Evolutionary conservation across 192 early-diverging fungal genomes (phyloP).

Genomic region (Gaertneriomyces sp.): DNA sequence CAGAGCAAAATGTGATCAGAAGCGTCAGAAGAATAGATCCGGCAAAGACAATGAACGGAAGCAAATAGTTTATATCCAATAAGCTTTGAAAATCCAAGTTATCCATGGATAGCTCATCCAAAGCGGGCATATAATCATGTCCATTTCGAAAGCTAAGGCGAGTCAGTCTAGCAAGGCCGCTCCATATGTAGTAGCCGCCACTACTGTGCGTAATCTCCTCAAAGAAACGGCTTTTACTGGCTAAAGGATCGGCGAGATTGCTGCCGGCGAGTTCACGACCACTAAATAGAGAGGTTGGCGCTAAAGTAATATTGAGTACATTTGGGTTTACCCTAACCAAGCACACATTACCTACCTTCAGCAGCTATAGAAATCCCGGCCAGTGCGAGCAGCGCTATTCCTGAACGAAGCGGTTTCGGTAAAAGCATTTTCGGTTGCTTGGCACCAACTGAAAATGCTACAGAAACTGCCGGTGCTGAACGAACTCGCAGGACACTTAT

Average conservation of each 20-base stretch:
- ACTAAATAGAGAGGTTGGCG: no score
- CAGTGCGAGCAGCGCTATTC: no score
- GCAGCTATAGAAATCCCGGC: no score
- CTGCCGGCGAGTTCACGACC: conserved; percentile 15
- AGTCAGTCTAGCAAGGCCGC: conserved; percentile 13
- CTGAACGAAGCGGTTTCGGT: no score
- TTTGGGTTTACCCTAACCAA: no score
- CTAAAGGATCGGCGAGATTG: conserved; percentile 14
- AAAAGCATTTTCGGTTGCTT: no score
- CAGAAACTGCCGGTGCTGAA: no score
- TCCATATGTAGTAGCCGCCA: conserved; percentile 31
- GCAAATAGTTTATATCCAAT: neutral
- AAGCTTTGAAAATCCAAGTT: conserved; percentile 14
- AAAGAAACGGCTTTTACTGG: conserved; percentile 13
- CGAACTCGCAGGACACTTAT: no score
- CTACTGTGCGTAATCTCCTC: conserved; percentile 2
- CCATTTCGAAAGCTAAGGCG: conserved; percentile 19
- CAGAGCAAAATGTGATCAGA: conserved; percentile 9
- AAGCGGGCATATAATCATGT: conserved; percentile 5
- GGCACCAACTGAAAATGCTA: no score
- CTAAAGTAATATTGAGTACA: no score
- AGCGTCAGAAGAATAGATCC: conserved; percentile 14
- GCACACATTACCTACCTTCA: no score
- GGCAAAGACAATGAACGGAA: conserved; percentile 17
- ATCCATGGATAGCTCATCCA: conserved; percentile 12